phyloP scores from a whole-genome alignment of 306 rosid species.

The Malus orientalis region DNA sequence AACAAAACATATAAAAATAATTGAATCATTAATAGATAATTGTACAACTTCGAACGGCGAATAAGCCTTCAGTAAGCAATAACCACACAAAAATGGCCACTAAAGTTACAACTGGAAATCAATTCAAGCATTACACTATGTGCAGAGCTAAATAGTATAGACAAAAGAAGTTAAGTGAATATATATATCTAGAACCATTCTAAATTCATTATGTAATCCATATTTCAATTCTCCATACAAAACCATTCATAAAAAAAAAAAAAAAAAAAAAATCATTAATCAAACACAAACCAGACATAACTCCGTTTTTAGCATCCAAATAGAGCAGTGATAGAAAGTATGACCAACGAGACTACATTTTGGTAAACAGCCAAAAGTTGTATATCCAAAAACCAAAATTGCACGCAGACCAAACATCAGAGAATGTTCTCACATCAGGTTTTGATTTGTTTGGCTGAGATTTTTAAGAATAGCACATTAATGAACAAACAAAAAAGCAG shows the following conservation, averaged over 20 bases:
- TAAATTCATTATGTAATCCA: not conserved
- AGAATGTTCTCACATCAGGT: not conserved
- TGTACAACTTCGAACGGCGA: not conserved
- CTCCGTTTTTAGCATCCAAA: not conserved
- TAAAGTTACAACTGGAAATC: not conserved
- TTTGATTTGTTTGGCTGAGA: not conserved
- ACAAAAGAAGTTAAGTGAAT: not conserved
- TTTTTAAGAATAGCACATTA: not conserved
- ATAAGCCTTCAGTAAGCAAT: not conserved
- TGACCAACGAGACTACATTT: not conserved
- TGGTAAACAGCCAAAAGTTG: not conserved
- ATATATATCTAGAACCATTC: not conserved
- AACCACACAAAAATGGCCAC: not conserved
- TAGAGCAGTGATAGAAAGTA: no score
- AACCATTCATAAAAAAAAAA: not conserved
- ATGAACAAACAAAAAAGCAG: not conserved
- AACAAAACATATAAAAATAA: conserved; percentile 11
- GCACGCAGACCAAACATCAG: not conserved
- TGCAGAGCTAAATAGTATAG: not conserved
- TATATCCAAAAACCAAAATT: not conserved
- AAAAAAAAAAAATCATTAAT: not conserved
- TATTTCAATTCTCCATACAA: not conserved
- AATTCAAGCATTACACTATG: not conserved
- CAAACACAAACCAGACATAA: not conserved
- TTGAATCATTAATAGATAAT: conserved; percentile 7